Evolutionary conservation across 163 green algal genomes (phyloP), one percentile per base, ranked within the genome.

Genomic region (Coccomyxa subellipsoidea): DNA sequence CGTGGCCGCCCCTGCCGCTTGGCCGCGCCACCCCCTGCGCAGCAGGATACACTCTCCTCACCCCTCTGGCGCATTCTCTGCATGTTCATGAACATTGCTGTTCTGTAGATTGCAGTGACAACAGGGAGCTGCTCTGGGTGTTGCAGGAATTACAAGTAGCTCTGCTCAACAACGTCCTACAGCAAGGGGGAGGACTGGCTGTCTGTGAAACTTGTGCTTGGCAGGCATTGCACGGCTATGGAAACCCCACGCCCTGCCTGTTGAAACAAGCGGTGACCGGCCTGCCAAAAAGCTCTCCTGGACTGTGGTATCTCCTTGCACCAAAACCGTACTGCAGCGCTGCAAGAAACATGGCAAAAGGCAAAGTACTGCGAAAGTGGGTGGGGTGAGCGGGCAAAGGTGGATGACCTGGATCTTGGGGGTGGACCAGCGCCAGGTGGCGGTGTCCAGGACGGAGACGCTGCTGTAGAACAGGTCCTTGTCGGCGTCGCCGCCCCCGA

Each of bases 381-480:
- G 47, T 59, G 47, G 47, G 47, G 15, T 27, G 1, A 8, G 15
- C 1, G 23, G 47, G 47, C 21, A 31, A 1, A 1, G 27, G n/a
- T 10, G 70, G 15, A 38, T 29, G 69, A 84, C 84, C 84, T 82
- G 72, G 12, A 86, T 34, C 23, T 77, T 54, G 31, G 81, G 80
- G 2, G 39, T 81, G 79, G 12, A 79, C 85, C 85, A 88, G 53
- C 53, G 69, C 85, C 85, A 89, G 27, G 82, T 85, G 31, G 54
- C 53, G 4, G 85, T 89, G 82, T 89, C 85, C 21, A 89, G 77
- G 36, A 89, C 4, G 27, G 82, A 70, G 34, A 85, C 38, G 71
- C 54, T 80, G 76, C 69, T 73, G 53, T 80, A 83, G 80, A 82
- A 86, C 32, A 78, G 37, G 53, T 78, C 76, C 2, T 69, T 32